These are phyloP conservation scores for Talaromyces nanjingensis DNA, from an alignment of 495 filamentous ascomycete species.

Conservation along the genomic window DNA sequence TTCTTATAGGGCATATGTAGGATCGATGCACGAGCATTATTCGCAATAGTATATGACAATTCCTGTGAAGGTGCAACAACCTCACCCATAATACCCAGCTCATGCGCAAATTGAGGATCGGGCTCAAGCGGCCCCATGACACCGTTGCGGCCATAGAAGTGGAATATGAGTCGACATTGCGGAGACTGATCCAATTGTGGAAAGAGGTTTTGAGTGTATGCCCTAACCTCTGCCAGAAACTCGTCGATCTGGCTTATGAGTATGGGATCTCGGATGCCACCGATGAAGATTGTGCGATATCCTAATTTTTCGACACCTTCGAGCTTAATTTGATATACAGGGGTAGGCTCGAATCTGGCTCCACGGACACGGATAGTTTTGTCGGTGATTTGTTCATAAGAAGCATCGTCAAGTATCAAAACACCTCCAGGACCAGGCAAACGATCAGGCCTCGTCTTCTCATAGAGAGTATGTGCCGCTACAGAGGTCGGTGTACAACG, in stretches of 20 bases:
- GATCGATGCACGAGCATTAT: conserved; percentile 25
- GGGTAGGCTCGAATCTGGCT: conserved; percentile 24
- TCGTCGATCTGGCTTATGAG: conserved; percentile 31
- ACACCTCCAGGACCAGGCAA: conserved; percentile 40
- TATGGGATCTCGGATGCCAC: conserved; percentile 39
- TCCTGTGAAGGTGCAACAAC: conserved; percentile 33
- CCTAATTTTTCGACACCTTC: conserved; percentile 34
- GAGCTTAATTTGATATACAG: conserved; percentile 36
- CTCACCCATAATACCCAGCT: conserved; percentile 36
- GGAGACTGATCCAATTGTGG: conserved; percentile 11
- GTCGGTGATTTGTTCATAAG: conserved; percentile 33
- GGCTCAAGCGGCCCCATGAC: conserved; percentile 14
- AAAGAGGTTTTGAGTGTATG: conserved; percentile 20
- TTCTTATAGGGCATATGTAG: conserved; percentile 36
- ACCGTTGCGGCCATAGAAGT: conserved; percentile 32
- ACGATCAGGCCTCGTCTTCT: conserved; percentile 41
- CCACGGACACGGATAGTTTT: conserved; percentile 32
- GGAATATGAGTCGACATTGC: conserved; percentile 28
- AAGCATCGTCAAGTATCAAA: conserved; percentile 28
- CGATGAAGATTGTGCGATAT: conserved; percentile 39
- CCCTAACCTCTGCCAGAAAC: conserved; percentile 21
- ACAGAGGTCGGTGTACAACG: conserved; percentile 38
- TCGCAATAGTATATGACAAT: conserved; percentile 29
- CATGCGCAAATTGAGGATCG: conserved; percentile 9
- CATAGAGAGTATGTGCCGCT: conserved; percentile 44